Percentiles rank a stretch among this genome's conserved stretches.
phyloP scores from a whole-genome alignment of 1,139 yeast genomes.

The Diutina ranongensis region DNA sequence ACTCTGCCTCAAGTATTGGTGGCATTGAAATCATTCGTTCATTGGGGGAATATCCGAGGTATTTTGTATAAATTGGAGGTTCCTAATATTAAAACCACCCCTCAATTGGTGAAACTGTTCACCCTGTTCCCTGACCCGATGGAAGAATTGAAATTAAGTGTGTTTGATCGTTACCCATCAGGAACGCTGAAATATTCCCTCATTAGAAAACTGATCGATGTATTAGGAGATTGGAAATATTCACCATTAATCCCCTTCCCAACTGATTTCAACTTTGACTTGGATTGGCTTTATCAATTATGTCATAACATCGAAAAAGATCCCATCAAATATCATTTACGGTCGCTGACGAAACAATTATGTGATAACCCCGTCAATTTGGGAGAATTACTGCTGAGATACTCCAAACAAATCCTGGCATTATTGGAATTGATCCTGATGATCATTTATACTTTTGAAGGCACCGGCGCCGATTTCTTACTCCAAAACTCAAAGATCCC shows the following conservation, averaged over 20 bases:
- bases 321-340: slow-evolving; percentile 39
- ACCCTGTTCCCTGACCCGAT: slow-evolving; percentile 32
- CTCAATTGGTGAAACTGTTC: slow-evolving; percentile 20
- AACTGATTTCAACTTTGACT: slow-evolving; percentile 15
- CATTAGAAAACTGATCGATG: slow-evolving; percentile 29
- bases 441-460: slow-evolving; percentile 20
- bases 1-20: slow-evolving; percentile 31
- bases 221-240: slow-evolving; percentile 18
- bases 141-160: slow-evolving; percentile 27
- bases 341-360: slow-evolving; percentile 29
- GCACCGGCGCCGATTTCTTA: slow-evolving; percentile 28
- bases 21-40: slow-evolving; percentile 42
- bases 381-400: slow-evolving; percentile 21
- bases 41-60: slow-evolving; percentile 46
- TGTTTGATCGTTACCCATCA: slow-evolving; percentile 39
- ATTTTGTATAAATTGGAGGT: slow-evolving; percentile 31
- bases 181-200: slow-evolving; percentile 42
- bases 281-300: slow-evolving; percentile 26
- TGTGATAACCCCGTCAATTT: slow-evolving; percentile 26
- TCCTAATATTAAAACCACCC: slow-evolving; percentile 26
- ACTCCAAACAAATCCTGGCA: slow-evolving; percentile 14
- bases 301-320: slow-evolving; percentile 37
- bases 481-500: slow-evolving; percentile 35
- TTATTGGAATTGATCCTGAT: slow-evolving; percentile 22
- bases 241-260: slow-evolving; percentile 19